Evolutionary conservation across 495 filamentous ascomycete genomes (phyloP), one percentile per base, ranked within the genome.

Genomic region (Annulohypoxylon maeteangense): DNA sequence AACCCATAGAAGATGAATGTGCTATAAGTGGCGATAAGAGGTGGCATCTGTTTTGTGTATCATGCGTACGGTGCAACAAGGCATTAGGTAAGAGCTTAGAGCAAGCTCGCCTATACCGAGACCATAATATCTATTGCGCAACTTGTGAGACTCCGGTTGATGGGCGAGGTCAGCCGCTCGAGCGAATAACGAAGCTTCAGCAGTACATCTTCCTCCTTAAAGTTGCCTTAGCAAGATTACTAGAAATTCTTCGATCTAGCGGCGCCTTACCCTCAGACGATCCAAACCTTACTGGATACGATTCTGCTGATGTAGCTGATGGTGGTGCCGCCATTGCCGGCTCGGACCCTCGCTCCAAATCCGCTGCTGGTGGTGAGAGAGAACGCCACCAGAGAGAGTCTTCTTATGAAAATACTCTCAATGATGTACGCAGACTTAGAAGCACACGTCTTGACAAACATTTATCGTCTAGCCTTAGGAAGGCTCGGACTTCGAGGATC

Each of bases 361-460:
- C 93, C 4, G 90, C 90, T 76, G 88, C 90, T 76, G 88, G 83
- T 18, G 92, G 88, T 36, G 79, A 84, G 47, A 79, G 81, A 29
- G 87, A 91, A 58, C 82, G 79, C 36, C 81, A 84, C 63, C 79
- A 84, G 23, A 84, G 90, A 50, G 89, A 88, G 73, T 91, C 91
- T 27, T 94, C 93, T 14, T 97, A 98, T 74, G 94, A 97, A 79
- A 95, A 96, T 79, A 95, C 95, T 23, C 91, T 99, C 50, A 95
- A 94, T 61, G 94, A 98, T 81, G 96, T 99, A 80, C 90, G 91
- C 63, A 87, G 95, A 65, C 80, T 98, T 57, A 89, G 94, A 60
- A 98, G 95, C 48, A 97, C 94, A 22, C 90, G 96, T 22, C 90
- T 98, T 79, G 95, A 98, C 70, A 93, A 94, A 63, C 93, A 95